A percentile compares a stretch with the other conserved stretches of the same genome.
These are phyloP conservation scores for Xylariaceae sp. DNA, from an alignment of 2,329 filamentous ascomycete genomes.

Conservation along the genomic window DNA sequence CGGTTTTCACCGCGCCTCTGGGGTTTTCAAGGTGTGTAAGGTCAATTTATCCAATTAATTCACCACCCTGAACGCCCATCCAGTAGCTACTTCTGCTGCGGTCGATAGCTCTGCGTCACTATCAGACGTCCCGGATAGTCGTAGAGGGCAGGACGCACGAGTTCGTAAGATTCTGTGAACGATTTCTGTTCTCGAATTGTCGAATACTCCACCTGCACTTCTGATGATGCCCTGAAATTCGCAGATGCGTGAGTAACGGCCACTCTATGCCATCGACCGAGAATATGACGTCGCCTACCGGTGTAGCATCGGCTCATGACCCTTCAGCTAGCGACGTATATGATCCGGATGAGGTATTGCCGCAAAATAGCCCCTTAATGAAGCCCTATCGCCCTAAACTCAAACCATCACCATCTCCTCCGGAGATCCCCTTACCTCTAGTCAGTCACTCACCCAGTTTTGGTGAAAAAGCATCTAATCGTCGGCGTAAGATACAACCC, in stretches of 20 bases:
- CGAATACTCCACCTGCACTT: constrained; percentile 13
- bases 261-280: constrained; percentile 25
- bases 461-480: constrained; percentile 47
- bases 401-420: constrained; percentile 49
- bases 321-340: constrained; percentile 36
- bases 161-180: constrained; percentile 5
- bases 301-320: constrained; percentile 28
- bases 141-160: constrained; percentile 4
- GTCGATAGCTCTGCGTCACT: not conserved
- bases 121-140: constrained; percentile 1
- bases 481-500: constrained; percentile 50
- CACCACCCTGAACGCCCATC: not conserved
- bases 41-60: constrained; percentile 3
- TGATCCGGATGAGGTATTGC: constrained; percentile 46
- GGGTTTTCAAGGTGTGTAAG: not conserved
- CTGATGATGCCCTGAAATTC: constrained; percentile 27
- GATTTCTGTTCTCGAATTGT: constrained; percentile 4
- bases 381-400: constrained; percentile 41
- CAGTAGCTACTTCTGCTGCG: not conserved
- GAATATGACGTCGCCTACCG: constrained; percentile 33
- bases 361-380: constrained; percentile 38
- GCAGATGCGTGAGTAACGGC: constrained; percentile 33
- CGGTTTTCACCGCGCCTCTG: constrained; percentile 4
- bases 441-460: constrained; percentile 39
- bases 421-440: constrained; percentile 40